Base-by-base conservation (phyloP, 2,329 filamentous ascomycete genomes). In the Trichoderma brevicompactum region DNA sequence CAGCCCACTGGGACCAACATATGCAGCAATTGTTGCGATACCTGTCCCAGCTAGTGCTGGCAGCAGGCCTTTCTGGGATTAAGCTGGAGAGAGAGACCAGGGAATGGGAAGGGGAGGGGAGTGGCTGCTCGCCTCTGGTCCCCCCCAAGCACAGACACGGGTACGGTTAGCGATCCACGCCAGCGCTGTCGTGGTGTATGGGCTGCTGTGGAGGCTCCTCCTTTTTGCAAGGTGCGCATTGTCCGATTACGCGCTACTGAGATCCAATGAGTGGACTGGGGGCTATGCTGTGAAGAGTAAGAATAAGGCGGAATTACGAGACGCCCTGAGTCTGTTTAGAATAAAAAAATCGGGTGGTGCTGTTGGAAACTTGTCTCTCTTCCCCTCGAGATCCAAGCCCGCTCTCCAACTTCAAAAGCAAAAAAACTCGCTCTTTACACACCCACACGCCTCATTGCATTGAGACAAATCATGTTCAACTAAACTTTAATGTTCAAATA, bases 141-240 rank as follows among this genome's bases (percentile, higher is more conserved):
- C 48, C 23, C 23, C 23, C 23, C 23, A 28, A 28, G 23, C 23
- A 28, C 23, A 50, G 36, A 17, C 32, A 34, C 59, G 59, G 59
- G 49, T 63, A 63, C 59, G 38, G 59, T 36, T 54, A 63, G 49
- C 59, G 59, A 63, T 63, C 59, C 59, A 63, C 59, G 59, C 59
- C 48, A 63, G 48, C 59, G 28, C 52, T 49, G 44, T 64, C 60
- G 56, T 50, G 19, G 19, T 41, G 19, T 40, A 46, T 61, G 46
- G 15, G n/a, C n/a, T n/a, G n/a, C n/a, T 50, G 59, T 63, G 59
- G 48, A 46, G n/a, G 59, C 59, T 46, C 49, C 59, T 54, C 59
- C 49, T 63, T 63, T 54, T 54, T 23, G 59, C 49, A 46, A 53
- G 59, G 48, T 23, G 58, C 48, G 36, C 38, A 44, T 52, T 34